These are phyloP conservation scores for Tephrocybe sp. DNA, from an alignment of 768 basidiomycete species.

Conservation along the genomic window DNA sequence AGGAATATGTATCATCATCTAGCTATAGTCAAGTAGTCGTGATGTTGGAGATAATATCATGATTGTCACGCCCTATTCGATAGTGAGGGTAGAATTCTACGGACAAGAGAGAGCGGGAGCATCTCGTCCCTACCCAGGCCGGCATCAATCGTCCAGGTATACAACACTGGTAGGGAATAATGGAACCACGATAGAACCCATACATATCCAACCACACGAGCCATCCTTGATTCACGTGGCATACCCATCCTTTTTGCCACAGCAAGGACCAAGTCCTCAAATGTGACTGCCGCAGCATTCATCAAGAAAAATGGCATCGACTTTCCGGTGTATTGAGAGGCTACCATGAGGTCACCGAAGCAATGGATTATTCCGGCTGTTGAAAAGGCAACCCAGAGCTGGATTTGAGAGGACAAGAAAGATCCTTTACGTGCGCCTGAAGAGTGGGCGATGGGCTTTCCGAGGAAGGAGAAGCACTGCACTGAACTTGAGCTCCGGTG, in stretches of 20 bases:
- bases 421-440: not conserved
- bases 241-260: not conserved
- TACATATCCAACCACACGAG: slow-evolving; percentile 2
- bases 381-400: slow-evolving; percentile 6
- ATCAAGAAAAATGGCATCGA: slow-evolving; percentile 7
- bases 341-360: slow-evolving; percentile 10
- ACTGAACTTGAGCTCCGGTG: not conserved
- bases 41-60: no score
- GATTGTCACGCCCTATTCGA: no score
- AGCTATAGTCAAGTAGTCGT: no score
- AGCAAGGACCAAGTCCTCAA: slow-evolving; percentile 1
- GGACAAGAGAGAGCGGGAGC: slow-evolving; percentile 1
- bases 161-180: not conserved
- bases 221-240: not conserved
- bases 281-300: slow-evolving; percentile 4
- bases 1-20: no score
- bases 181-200: slow-evolving; percentile 5
- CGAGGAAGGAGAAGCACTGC: not conserved
- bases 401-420: slow-evolving; percentile 2
- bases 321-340: not conserved
- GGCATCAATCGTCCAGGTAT: not conserved
- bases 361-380: slow-evolving; percentile 5
- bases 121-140: slow-evolving; percentile 2
- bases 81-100: no score
- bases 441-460: not conserved